Conservation (phyloP, 202 grass and related monocot genomes). For the Schoenoplectus tabernaemontani region DNA sequence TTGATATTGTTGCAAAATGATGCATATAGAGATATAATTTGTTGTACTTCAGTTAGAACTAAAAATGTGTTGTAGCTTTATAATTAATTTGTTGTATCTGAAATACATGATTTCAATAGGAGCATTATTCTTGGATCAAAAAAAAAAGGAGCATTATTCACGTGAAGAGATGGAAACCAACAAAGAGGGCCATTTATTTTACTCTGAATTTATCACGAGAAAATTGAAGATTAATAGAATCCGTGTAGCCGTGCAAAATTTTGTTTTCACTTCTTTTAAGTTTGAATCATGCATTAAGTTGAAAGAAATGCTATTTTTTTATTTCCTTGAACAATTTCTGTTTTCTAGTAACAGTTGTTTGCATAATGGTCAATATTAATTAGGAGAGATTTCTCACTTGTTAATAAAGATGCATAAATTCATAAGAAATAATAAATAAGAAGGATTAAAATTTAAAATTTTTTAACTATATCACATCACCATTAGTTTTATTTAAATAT, state of each 20-base stretch:
- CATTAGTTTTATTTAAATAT: too few species aligned
- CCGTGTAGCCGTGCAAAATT: neutral
- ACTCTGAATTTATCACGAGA: neutral
- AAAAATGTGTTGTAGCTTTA: neutral
- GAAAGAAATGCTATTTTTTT: neutral
- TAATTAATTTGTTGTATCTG: neutral
- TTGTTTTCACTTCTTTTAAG: neutral
- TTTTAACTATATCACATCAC: too few species aligned
- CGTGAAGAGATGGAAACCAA: neutral
- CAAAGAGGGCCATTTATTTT: neutral
- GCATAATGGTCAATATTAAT: too few species aligned
- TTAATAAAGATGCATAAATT: too few species aligned
- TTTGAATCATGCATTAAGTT: neutral
- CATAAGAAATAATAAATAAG: too few species aligned
- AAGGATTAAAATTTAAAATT: too few species aligned
- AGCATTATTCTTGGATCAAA: too few species aligned
- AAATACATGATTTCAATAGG: neutral
- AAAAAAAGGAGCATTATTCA: too few species aligned
- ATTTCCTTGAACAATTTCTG: too few species aligned
- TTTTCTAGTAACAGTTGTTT: too few species aligned
- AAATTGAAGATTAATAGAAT: too few species aligned
- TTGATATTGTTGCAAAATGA: constrained; percentile 1
- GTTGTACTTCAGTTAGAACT: neutral
- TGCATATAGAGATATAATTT: neutral
- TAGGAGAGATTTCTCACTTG: too few species aligned